phyloP scores from a whole-genome alignment of 768 basidiomycete genomes.

The Hericium rajendrae region DNA sequence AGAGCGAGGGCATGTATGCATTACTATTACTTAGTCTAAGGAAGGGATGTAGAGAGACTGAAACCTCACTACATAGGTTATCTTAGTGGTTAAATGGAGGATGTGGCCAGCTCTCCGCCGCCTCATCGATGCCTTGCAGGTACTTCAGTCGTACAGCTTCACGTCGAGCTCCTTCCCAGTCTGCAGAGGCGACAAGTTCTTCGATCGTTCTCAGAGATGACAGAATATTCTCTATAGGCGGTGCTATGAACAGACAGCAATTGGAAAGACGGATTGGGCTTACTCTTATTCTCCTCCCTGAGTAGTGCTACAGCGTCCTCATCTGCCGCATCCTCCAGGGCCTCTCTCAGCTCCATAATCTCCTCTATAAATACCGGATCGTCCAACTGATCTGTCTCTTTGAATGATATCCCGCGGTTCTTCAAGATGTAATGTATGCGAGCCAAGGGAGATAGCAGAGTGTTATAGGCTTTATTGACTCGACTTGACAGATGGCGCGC shows the following conservation, averaged over 20 bases:
- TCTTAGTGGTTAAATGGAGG: conserved; percentile 18
- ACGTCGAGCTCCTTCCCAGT: conserved; percentile 49
- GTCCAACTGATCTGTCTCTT: conserved; percentile 63
- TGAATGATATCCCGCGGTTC: conserved; percentile 44
- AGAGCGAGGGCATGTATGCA: no score
- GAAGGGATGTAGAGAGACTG: no score
- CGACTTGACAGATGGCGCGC: conserved; percentile 63
- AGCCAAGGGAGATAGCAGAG: conserved; percentile 59
- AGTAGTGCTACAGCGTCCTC: conserved; percentile 41
- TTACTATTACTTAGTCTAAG: no score
- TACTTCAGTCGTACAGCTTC: conserved; percentile 68
- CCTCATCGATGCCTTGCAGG: conserved; percentile 51
- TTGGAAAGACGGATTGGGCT: conserved; percentile 12
- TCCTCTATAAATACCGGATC: conserved; percentile 65
- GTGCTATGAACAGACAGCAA: not conserved
- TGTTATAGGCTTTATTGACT: conserved; percentile 77
- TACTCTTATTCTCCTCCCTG: conserved; percentile 45
- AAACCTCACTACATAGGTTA: no score
- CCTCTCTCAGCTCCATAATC: conserved; percentile 73
- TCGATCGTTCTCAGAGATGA: conserved; percentile 38
- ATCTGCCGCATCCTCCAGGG: conserved; percentile 54
- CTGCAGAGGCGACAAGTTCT: conserved; percentile 34
- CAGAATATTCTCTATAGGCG: conserved; percentile 39
- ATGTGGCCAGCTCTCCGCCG: conserved; percentile 30
- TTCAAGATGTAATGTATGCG: conserved; percentile 78